Base-by-base conservation (phyloP, 1,284 basidiomycete species). In the Grifola frondosa region DNA sequence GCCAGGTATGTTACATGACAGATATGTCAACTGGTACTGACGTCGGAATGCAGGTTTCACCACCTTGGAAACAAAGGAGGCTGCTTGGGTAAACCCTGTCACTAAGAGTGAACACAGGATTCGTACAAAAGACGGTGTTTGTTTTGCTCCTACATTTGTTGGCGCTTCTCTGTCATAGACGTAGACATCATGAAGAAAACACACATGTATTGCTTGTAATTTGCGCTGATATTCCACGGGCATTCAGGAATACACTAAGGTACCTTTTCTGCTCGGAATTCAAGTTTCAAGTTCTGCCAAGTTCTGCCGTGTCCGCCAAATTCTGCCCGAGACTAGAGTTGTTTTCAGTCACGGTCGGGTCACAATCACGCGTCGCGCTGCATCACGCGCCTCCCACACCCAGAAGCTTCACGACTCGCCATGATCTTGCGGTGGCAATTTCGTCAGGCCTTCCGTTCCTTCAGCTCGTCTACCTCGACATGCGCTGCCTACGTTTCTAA, bases 61-160 rank as follows among this genome's bases (percentile, higher is more conserved):
- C 31, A 97, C 94, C 3, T 74, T 97, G 13, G 86, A 93, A 48
- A 81, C 79, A 15, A 79, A 71, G 54, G 94, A 96, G 59, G 93
- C 92, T 20, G 91, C 89, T 15, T 97, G 94, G 94, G 70, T 95
- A 42, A 85, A 96, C 65, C 87, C 92, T 10, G 70, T 65, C 39
- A 92, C 90, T n/a, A 86, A 88, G 63, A 78, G 69, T 39, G 75
- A 85, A 13, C 91, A 97, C 67, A 83, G 71, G 58, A 93, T 98
- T 53, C 77, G 90, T 46, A 95, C 93, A 6, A 84, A 85, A 58
- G 80, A 86, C 36, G 95, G 92, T 19, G 71, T 88, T 26, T 93
- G 91, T 65, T 62, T 81, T 25, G 82, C 91, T n/a, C 84, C 86
- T 25, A 90, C 79, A 17, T 77, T 95, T 45, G 74, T 91, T 40